Evolutionary conservation across 176 grass and related monocot genomes (phyloP).

Genomic region (Themeda triandra): DNA sequence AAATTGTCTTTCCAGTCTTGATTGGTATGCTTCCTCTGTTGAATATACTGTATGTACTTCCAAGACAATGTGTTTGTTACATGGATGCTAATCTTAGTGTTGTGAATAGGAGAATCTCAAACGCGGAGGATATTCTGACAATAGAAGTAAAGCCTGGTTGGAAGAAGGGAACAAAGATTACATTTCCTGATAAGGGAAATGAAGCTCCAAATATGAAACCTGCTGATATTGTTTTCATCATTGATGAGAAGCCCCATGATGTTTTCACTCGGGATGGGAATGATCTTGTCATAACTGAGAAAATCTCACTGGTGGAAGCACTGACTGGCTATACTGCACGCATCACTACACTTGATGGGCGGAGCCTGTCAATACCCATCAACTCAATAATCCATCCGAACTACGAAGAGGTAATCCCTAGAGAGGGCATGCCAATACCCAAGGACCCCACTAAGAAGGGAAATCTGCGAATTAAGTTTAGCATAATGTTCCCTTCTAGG

Average conservation of each 20-base stretch:
- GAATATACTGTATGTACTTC: not conserved
- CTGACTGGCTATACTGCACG: constrained; percentile 60
- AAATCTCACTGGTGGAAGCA: constrained; percentile 74
- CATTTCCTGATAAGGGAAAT: constrained; percentile 73
- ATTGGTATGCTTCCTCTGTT: not conserved
- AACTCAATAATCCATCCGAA: constrained; percentile 61
- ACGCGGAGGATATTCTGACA: constrained; percentile 65
- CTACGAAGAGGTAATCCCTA: constrained; percentile 71
- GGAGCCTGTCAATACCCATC: constrained; percentile 51
- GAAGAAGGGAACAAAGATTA: constrained; percentile 91
- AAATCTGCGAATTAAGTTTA: constrained; percentile 78
- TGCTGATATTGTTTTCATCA: constrained; percentile 88
- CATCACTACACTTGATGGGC: constrained; percentile 56
- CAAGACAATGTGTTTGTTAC: not conserved
- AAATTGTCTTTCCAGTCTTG: not conserved
- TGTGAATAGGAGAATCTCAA: constrained; percentile 53
- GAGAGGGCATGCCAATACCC: constrained; percentile 76
- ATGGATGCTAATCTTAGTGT: constrained; percentile 7
- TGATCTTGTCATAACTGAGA: constrained; percentile 73
- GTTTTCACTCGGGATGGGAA: constrained; percentile 80
- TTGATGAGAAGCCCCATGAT: constrained; percentile 82
- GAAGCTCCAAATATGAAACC: constrained; percentile 59
- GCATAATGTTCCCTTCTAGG: constrained; percentile 74
- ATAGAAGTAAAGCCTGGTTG: constrained; percentile 85
- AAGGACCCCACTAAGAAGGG: constrained; percentile 64